Evolutionary conservation across 306 rosid genomes (phyloP), one percentile per base, ranked within the genome.

Genomic region (Glycine latifolia): DNA sequence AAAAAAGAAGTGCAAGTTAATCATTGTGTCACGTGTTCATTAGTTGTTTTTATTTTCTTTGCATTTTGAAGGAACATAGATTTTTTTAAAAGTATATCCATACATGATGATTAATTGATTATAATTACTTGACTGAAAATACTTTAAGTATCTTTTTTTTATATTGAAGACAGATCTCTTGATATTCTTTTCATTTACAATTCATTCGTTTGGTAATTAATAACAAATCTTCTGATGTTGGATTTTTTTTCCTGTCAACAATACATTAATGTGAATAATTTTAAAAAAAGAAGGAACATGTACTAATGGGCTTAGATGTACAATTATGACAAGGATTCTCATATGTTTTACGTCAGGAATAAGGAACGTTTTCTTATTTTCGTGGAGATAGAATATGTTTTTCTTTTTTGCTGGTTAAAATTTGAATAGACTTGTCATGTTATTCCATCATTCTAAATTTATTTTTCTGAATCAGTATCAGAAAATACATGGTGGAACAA

Each of bases 1-100:
- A 12, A 7, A 44, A 39, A 79, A 48, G 46, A 60, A 12, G 53
- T 46, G 73, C 37, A 65, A 70, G 9, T 35, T 52, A 74, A 84
- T 84, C 84, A 78, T 74, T 75, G 54, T 78, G 70, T 62, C 83
- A 77, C 85, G 81, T 73, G 81, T 15, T 7, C 73, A 76, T 75
- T 75, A 4, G 39, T 74, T 81, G 85, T 37, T 81, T 63, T 70
- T 76, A 49, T 46, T 54, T 69, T 81, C 47, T 69, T 84, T 4
- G 70, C 63, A 55, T 44, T 63, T 75, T 54, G 35, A 78, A 78
- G 70, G 75, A 82, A 65, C 76, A 62, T 62, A 12, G 8, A 62
- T 33, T 58, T 16, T 3, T 79, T 71, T 69, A n/a, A 2, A 47
- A 75, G 73, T 26, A 39, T 48, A 39, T 48, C 17, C 73, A 39